Percentiles rank a stretch among this genome's conserved stretches.
Evolutionary conservation across 2,329 filamentous ascomycete species (phyloP).

Genomic region (Canariomyces notabilis): DNA sequence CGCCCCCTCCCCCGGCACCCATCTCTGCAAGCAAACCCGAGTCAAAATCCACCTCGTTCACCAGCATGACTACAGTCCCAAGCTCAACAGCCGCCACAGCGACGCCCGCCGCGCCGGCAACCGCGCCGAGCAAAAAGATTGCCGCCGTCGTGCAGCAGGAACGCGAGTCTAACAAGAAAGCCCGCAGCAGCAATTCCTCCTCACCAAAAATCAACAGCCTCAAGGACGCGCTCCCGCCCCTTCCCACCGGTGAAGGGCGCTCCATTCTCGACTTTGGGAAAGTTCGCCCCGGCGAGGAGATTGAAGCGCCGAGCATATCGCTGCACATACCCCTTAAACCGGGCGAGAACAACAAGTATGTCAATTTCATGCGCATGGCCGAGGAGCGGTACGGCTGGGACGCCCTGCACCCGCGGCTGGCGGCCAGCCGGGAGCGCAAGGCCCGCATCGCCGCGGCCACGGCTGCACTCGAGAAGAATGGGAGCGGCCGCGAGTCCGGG

Average conservation of each 20-base stretch:
- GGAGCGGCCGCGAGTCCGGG: conserved; percentile 61
- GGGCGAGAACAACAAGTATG: conserved; percentile 79
- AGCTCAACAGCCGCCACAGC: conserved; percentile 24
- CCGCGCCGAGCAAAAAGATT: conserved; percentile 37
- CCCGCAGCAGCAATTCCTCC: conserved; percentile 36
- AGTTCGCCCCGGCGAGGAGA: conserved; percentile 54
- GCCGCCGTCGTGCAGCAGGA: conserved; percentile 44
- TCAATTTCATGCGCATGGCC: conserved; percentile 92
- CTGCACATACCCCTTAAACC: conserved; percentile 70
- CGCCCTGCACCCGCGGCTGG: conserved; percentile 83
- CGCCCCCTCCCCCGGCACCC: conserved; percentile 32
- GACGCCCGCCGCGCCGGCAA: conserved; percentile 10
- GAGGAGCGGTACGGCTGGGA: conserved; percentile 94
- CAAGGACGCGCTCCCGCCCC: conserved; percentile 40
- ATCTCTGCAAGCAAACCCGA: conserved; percentile 18
- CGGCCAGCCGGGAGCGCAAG: conserved; percentile 81
- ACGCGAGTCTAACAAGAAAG: conserved; percentile 35
- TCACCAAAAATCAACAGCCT: conserved; percentile 47
- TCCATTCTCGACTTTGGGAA: conserved; percentile 60
- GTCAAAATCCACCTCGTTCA: conserved; percentile 24
- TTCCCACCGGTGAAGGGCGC: conserved; percentile 39
- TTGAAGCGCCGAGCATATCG: conserved; percentile 68
- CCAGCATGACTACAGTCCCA: conserved; percentile 26
- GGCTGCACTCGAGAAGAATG: conserved; percentile 74
- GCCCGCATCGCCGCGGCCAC: conserved; percentile 83